Base-by-base conservation (phyloP, 2,329 filamentous ascomycete genomes). In the Aspergillus awamori region DNA sequence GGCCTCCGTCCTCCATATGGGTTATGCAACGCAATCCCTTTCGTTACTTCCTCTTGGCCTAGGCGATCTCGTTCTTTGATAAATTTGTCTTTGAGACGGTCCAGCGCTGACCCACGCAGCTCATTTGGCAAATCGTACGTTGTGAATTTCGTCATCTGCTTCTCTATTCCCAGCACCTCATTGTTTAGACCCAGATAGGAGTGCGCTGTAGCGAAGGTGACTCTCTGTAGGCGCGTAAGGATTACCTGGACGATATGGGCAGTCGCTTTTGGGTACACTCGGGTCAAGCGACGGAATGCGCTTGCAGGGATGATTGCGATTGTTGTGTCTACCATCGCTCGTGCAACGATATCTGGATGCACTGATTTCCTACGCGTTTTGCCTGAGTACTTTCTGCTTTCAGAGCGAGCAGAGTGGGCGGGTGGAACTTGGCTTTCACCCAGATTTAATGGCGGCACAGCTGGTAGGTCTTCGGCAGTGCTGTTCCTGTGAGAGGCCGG, bases 221-320 rank as follows among this genome's bases (percentile, higher is more conserved):
- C 96, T 67, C 96, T 84, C 74, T 99, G 94, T 55, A 99, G 89
- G 53, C 96, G 87, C 2, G 96, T 97, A 33, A 99, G 80, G 63
- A 99, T 99, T 49, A 99, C 94, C 73, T 99, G 95, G 5, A 99
- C 93, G 65, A 99, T 98, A 72, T 99, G 96, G 1, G 95, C 90
- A 2, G 95, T 97, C 8, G 96, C 93, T 79, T 96, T 96, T 8
- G 95, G 95, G 69, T 98, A 99, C 24, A 97, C 89, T 71, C 92
- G 88, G 54, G 96, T 99, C 56, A 99, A 82, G 8, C 96, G 88
- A 57, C 93, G 88, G 70, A 99, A 99, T 3, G 95, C 96, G 73
- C 93, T 97, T 0, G 95, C 95, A 1, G 96, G 96, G 60, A 99
- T 99, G 65, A 99, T 96, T 5, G 95, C 95, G 76, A 99, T 97